Conservation (phyloP, 2,329 filamentous ascomycete genomes). For the Parascedosporium putredinis region DNA sequence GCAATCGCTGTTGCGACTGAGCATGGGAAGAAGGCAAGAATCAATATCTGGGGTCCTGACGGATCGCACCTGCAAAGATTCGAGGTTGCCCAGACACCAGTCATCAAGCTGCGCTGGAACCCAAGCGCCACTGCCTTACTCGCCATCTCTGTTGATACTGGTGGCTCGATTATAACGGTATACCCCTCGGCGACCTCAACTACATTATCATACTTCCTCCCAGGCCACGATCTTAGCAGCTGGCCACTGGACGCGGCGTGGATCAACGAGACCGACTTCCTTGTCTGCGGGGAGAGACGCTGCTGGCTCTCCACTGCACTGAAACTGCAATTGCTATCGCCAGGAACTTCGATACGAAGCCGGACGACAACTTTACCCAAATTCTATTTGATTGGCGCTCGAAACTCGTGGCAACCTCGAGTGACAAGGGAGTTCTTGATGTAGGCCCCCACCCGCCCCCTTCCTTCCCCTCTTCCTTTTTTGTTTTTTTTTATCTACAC, state of each 20-base stretch:
- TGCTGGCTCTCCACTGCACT: constrained; percentile 37
- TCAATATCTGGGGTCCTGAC: constrained; percentile 46
- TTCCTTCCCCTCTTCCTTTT: neutral
- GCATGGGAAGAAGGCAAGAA: constrained; percentile 35
- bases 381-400: constrained; percentile 46
- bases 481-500: constrained; percentile 6
- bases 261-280: constrained; percentile 47
- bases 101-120: constrained; percentile 54
- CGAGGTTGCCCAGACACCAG: constrained; percentile 48
- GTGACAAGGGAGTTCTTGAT: constrained; percentile 49
- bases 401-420: constrained; percentile 46
- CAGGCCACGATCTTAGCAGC: constrained; percentile 37
- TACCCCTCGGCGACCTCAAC: constrained; percentile 34
- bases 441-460: constrained; percentile 31
- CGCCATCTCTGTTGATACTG: constrained; percentile 40
- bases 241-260: constrained; percentile 49
- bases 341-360: constrained; percentile 40
- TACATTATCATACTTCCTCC: constrained; percentile 36
- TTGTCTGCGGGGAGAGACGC: constrained; percentile 48
- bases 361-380: constrained; percentile 43
- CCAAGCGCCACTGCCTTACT: constrained; percentile 43
- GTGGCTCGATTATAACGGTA: constrained; percentile 44
- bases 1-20: constrained; percentile 50
- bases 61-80: constrained; percentile 42
- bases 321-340: constrained; percentile 34